Evolutionary conservation across 2,329 filamentous ascomycete genomes (phyloP), one percentile per base, ranked within the genome.

Genomic region (Magnaporthiopsis rhizophila): DNA sequence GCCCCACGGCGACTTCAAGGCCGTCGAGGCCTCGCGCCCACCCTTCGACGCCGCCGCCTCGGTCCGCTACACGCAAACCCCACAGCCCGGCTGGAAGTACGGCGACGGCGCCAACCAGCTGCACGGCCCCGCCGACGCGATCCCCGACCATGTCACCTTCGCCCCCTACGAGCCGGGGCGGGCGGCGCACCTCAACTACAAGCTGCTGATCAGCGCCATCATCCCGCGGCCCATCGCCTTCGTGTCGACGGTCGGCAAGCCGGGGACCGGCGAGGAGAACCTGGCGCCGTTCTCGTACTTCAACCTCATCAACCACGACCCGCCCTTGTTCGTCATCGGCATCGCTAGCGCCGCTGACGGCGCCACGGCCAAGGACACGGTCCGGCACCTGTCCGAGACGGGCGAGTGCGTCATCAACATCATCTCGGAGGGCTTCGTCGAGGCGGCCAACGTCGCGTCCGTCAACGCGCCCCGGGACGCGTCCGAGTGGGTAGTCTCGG

Each of bases 281-380:
- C 82, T 97, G 2, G 91, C 93, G 0, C 93, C 92, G 0, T 97
- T 95, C 75, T 90, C 86, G 72, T 97, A 95, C 79, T 92, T 92
- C 74, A 89, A 92, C 74, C 76, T 97, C 67, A 82, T 97, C 69
- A 87, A 86, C 74, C 90, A 95, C 74, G 93, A 97, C 73, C 94
- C 93, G 5, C 93, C 93, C 0, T 80, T 96, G 58, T 96, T 97
- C 75, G 83, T 86, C 11, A 78, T 87, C 34, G 83, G 85, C 58
- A 80, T 85, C 72, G 70, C 80, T 6, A 73, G 75, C 21, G 66
- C 76, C 4, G 69, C 81, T 8, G 32, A 56, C n/a, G 62, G 62
- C 34, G 75, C 74, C 6, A 69, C 57, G 4, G 86, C 89, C 26
- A 97, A 97, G 76, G 93, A 97, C 75, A 88, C 89, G 53, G 79